Evolutionary conservation across 306 rosid species (phyloP), one percentile per base, ranked within the genome.

Genomic region (Gillenia trifoliata): DNA sequence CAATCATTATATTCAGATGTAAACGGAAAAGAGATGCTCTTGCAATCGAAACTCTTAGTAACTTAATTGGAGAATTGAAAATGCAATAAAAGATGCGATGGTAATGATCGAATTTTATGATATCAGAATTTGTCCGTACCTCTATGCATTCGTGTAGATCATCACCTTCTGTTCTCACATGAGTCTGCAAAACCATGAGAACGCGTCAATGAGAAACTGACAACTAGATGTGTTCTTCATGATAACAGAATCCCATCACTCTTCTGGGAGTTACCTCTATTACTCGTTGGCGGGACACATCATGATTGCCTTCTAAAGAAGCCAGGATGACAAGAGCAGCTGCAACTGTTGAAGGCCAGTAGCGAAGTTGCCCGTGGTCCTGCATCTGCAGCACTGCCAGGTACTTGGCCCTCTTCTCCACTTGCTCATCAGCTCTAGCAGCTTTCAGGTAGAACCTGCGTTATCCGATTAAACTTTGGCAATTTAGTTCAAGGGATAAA

Each of bases 281-380:
- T 68, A 95, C 86, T 72, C 82, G 79, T 74, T 85, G 87, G 77
- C 78, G 78, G 71, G 85, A 74, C 68, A 78, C 86, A 59, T 85
- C 79, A 64, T 80, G 79, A 75, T 82, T 77, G 78, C 69, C 49
- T 80, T 89, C 89, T 33, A 90, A 80, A 82, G 88, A 82, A 60
- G 96, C 98, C 80, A 92, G 81, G 79, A 89, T 86, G 63, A 95
- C 97, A 47, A 95, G 72, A 16, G 97, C 91, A 77, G 99, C 99
- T 56, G 97, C 99, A 81, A 94, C 87, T 55, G 97, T 94, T 81
- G 99, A 92, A 57, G 99, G 97, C 88, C 88, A 81, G 83, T 82
- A 92, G 34, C 86, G 69, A 66, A 90, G 83, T 22, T 81, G 97
- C 66, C 80, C 88, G 36, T 73, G 85, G 77, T 85, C 86, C 45